These are phyloP conservation scores for Anthracocystis panici-leucophaei DNA, from an alignment of 1,284 basidiomycete species.

Conservation along the genomic window DNA sequence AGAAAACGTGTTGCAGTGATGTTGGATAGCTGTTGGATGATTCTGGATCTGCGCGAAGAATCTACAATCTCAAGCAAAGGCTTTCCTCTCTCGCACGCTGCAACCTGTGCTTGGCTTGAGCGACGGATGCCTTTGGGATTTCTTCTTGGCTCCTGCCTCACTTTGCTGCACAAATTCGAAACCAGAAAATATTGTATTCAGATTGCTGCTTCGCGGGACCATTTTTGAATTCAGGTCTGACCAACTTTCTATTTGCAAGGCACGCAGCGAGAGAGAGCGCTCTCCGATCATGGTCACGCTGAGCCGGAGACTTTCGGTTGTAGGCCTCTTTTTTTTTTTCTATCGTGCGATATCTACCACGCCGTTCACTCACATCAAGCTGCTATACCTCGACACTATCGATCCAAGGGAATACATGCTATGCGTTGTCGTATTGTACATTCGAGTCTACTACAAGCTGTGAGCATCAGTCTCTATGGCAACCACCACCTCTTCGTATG, in stretches of 20 bases:
- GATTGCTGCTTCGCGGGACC: neutral
- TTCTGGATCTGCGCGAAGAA: slow-evolving; percentile 21
- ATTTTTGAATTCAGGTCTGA: slow-evolving; percentile 1
- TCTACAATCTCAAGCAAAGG: neutral
- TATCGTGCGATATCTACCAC: slow-evolving; percentile 30
- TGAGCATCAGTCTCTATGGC: neutral
- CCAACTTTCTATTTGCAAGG: neutral
- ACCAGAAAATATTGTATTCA: slow-evolving; percentile 16
- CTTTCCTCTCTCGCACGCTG: slow-evolving; percentile 38
- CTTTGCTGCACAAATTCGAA: neutral
- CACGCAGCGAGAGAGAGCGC: neutral
- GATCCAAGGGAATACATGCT: neutral
- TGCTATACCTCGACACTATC: neutral
- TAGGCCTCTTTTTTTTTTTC: neutral
- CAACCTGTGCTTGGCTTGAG: slow-evolving; percentile 20
- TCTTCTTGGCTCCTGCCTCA: slow-evolving; percentile 12
- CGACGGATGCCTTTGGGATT: slow-evolving; percentile 10
- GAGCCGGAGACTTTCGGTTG: slow-evolving; percentile 26
- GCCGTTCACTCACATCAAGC: neutral
- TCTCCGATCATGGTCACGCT: slow-evolving; percentile 28
- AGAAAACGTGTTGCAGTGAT: slow-evolving; percentile 2
- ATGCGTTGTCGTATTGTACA: slow-evolving; percentile 1
- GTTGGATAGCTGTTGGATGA: neutral
- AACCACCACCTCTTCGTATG: slow-evolving; percentile 43
- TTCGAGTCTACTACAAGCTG: neutral